Base-by-base conservation (phyloP, 1,139 yeast genomes). In the Sugiyamaella pinicola region DNA sequence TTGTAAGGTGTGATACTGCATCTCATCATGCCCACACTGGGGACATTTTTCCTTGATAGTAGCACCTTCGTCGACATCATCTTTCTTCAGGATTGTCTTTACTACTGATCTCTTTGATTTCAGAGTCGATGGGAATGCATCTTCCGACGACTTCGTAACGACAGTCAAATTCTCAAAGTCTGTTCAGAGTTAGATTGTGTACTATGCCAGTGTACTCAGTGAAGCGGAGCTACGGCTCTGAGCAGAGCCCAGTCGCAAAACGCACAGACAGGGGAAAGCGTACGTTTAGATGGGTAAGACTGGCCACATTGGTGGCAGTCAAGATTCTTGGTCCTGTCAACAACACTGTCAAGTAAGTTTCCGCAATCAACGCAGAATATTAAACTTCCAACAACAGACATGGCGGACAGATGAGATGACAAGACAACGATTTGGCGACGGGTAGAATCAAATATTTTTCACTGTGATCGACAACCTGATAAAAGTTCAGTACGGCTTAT, bases 21-120 rank as follows among this genome's bases (percentile, higher is more conserved):
- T 95, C 72, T 93, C 97, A 66, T 93, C 97, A 71, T 91, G 82
- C 49, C 96, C 97, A 81, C 99, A 93, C 72, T 90, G 84, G 19
- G 98, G 98, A 77, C 99, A 93, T 68, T 87, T 90, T 70, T 93
- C 99, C 70, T 90, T 87, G 69, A 93, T 93, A 19, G 95, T 86
- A 37, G 98, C 98, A 60, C 97, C 98, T 58, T 89, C 97, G 56
- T 86, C 95, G 49, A 88, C 73, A 62, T 91, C 98, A 61, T 83
- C 84, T 41, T 81, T 81, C 65, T 82, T 83, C 65, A 91, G 77
- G 0, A 84, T 72, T 0, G 98, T 90, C 74, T 93, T 91, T 43
- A 93, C 99, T 1, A 87, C 88, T 3, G 97, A 90, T 62, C 88
- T 80, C 67, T 90, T 89, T 64, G 88, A 76, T 64, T 83, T 83